phyloP scores from a whole-genome alignment of 1,284 basidiomycete species.

The Caloboletus firmus region DNA sequence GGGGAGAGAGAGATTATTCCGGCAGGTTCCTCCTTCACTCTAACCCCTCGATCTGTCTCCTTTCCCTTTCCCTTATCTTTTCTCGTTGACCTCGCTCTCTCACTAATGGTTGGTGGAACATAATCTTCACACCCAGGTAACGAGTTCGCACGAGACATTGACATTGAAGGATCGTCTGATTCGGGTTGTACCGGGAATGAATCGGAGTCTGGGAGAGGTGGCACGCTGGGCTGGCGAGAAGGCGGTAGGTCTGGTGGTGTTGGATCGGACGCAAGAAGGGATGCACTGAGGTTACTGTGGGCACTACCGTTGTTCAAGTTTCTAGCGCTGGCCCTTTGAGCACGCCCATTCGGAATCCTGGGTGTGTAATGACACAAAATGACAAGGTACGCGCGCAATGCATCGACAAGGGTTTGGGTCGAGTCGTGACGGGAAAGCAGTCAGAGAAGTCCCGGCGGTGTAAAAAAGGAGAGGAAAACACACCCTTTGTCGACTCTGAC shows the following conservation, averaged over 20 bases:
- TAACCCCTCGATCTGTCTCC: constrained; percentile 53
- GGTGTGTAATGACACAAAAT: constrained; percentile 12
- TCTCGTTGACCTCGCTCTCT: constrained; percentile 38
- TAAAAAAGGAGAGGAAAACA: constrained; percentile 36
- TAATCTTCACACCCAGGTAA: constrained; percentile 49
- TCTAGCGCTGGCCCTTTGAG: constrained; percentile 74
- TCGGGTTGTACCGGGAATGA: constrained; percentile 47
- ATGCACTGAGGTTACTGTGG: constrained; percentile 25
- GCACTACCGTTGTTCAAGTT: constrained; percentile 50
- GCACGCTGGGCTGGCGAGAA: constrained; percentile 40
- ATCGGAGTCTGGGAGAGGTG: constrained; percentile 42
- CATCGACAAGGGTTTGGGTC: constrained; percentile 27
- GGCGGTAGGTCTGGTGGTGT: constrained; percentile 32
- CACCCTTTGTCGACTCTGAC: constrained; percentile 70
- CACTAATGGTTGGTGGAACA: constrained; percentile 28
- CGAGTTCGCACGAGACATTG: constrained; percentile 62
- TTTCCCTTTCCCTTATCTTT: constrained; percentile 66
- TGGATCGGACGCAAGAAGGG: constrained; percentile 42
- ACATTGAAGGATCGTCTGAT: constrained; percentile 46
- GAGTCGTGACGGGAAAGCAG: constrained; percentile 16
- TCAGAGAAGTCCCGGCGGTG: constrained; percentile 20
- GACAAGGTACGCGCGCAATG: constrained; percentile 18
- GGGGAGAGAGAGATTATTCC: constrained; percentile 49
- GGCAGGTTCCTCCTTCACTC: constrained; percentile 71
- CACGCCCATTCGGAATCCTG: constrained; percentile 60